A percentile compares a stretch with the other conserved stretches of the same genome.
Conservation (phyloP, 2,329 filamentous ascomycete species). For the Colletotrichum spinosum region DNA sequence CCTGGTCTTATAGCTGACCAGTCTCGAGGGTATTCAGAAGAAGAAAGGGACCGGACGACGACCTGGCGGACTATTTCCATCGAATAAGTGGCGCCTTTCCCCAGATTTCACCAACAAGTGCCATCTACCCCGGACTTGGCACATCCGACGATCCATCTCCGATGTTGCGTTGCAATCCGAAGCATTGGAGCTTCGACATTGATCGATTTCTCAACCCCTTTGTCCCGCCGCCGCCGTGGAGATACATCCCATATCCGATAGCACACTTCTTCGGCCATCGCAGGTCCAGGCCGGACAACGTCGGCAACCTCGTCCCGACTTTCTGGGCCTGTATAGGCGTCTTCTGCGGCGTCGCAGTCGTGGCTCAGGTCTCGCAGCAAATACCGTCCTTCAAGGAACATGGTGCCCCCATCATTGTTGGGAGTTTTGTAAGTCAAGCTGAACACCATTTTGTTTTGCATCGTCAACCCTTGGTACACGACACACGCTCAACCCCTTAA, state of each 20-base stretch:
- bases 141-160: slow-evolving; percentile 10
- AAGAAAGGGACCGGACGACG: background rate
- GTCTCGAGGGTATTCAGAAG: background rate
- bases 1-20: no score
- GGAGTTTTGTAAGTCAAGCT: slow-evolving; percentile 72
- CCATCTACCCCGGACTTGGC: slow-evolving; percentile 34
- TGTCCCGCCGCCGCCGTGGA: slow-evolving; percentile 74
- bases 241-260: slow-evolving; percentile 72
- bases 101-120: slow-evolving; percentile 14
- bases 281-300: slow-evolving; percentile 45
- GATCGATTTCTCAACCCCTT: slow-evolving; percentile 80
- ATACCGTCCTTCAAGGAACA: slow-evolving; percentile 65
- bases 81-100: slow-evolving; percentile 19
- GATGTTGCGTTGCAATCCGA: slow-evolving; percentile 33
- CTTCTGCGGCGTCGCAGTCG: slow-evolving; percentile 69
- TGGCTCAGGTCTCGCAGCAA: slow-evolving; percentile 67
- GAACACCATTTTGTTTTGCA: background rate
- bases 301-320: slow-evolving; percentile 70
- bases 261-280: slow-evolving; percentile 78
- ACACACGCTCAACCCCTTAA: background rate
- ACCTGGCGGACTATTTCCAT: no score
- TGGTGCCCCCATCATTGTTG: slow-evolving; percentile 71
- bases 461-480: background rate
- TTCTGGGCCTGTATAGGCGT: slow-evolving; percentile 75
- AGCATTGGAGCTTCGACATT: slow-evolving; percentile 74